Evolutionary conservation across 352 stramenopile genomes (phyloP).

Genomic region (Globisporangium polare): DNA sequence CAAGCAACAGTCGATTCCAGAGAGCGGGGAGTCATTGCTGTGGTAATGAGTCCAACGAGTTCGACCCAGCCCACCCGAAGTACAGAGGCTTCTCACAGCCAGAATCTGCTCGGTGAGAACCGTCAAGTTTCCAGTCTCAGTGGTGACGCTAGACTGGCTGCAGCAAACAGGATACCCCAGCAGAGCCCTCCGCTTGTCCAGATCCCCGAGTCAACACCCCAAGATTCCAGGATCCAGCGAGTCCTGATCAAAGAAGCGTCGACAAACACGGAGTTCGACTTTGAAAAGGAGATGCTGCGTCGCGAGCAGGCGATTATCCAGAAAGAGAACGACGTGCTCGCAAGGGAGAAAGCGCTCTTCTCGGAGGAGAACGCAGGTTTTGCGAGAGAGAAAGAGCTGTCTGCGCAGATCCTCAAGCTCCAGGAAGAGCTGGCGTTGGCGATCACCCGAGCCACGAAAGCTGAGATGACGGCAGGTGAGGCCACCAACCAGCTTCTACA

Average conservation of each 20-base stretch:
- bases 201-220: background rate
- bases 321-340: conserved; percentile 28
- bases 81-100: background rate
- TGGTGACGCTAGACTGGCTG: background rate
- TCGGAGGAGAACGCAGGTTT: conserved; percentile 33
- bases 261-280: conserved; percentile 58
- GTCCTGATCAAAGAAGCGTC: conserved; percentile 44
- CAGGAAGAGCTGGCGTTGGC: conserved; percentile 23
- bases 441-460: conserved; percentile 17
- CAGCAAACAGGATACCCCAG: background rate
- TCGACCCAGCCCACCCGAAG: background rate
- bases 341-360: conserved; percentile 34
- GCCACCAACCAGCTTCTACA: conserved; percentile 15
- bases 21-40: background rate
- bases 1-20: conserved; percentile 1
- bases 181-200: background rate
- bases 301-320: conserved; percentile 33
- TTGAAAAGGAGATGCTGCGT: conserved; percentile 42
- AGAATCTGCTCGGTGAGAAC: background rate
- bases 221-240: background rate
- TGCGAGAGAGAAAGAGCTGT: conserved; percentile 25
- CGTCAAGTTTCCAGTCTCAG: background rate
- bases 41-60: background rate
- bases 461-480: conserved; percentile 27
- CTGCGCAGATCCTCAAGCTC: conserved; percentile 24